Evolutionary conservation across 805 yeast genomes (phyloP).

Genomic region (Kazachstania taianensis): DNA sequence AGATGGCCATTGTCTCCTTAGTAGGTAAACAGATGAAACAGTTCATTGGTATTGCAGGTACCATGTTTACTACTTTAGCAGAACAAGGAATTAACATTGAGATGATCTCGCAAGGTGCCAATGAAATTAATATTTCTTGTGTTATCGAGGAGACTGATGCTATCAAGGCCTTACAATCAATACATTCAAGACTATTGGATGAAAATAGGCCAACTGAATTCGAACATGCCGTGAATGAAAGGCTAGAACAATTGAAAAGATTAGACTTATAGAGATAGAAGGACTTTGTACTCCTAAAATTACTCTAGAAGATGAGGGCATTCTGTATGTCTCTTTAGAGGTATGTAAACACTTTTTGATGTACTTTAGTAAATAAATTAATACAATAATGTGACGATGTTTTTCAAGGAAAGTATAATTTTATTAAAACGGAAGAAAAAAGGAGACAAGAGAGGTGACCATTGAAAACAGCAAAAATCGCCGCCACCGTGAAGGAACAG

Average conservation of each 20-base stretch:
- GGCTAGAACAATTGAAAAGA: slow-evolving; percentile 37
- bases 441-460: no score
- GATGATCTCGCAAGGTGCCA: slow-evolving; percentile 98
- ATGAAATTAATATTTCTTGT: slow-evolving; percentile 92
- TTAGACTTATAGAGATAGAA: slow-evolving; percentile 17
- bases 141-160: slow-evolving; percentile 81
- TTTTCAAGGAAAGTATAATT: no score
- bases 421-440: no score
- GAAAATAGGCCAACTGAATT: slow-evolving; percentile 16
- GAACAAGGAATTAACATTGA: slow-evolving; percentile 88
- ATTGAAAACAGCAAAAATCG: no score
- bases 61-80: slow-evolving; percentile 90
- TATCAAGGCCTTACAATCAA: slow-evolving; percentile 72
- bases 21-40: slow-evolving; percentile 98
- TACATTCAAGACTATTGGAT: slow-evolving; percentile 69
- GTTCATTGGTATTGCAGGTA: slow-evolving; percentile 91
- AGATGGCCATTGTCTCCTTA: slow-evolving; percentile 83
- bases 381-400: no score
- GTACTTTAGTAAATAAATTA: no score
- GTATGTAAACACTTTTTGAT: no score
- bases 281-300: neutral
- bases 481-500: no score
- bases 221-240: slow-evolving; percentile 34
- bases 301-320: no score
- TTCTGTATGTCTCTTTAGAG: no score